Conservation (phyloP, 2,329 filamentous ascomycete species). For the Colletotrichum sp. region DNA sequence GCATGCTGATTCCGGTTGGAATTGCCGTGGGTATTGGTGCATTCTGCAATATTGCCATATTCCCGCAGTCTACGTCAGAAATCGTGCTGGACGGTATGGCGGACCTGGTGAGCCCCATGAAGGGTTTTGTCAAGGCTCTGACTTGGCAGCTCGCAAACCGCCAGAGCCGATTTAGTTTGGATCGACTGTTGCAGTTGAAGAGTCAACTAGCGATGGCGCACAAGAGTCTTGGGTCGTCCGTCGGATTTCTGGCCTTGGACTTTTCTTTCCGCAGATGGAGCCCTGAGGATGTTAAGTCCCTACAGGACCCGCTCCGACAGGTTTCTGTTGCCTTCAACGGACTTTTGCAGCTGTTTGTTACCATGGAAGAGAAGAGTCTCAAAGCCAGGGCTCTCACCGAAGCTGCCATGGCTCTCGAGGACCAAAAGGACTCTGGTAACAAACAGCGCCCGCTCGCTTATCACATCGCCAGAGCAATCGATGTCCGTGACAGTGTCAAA, state of each 20-base stretch:
- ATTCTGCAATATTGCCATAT: neutral
- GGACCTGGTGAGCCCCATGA: neutral
- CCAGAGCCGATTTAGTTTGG: neutral
- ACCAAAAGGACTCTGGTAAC: neutral
- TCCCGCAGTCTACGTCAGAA: neutral
- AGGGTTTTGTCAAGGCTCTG: neutral
- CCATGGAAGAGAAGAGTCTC: neutral
- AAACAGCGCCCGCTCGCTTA: neutral
- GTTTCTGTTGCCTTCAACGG: neutral
- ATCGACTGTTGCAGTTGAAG: neutral
- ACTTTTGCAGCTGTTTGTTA: neutral
- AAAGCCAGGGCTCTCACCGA: neutral
- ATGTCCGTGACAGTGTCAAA: neutral
- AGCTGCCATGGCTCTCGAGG: neutral
- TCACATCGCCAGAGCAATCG: neutral
- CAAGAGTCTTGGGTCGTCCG: neutral
- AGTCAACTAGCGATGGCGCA: neutral
- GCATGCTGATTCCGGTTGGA: neutral
- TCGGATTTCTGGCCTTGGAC: neutral
- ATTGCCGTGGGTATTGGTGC: neutral
- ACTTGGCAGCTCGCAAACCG: neutral
- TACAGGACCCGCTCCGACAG: neutral
- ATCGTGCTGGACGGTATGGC: neutral
- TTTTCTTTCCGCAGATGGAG: neutral
- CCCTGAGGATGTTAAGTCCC: neutral